Conservation (phyloP, 352 stramenopile genomes). For the Phytophthora idaei region DNA sequence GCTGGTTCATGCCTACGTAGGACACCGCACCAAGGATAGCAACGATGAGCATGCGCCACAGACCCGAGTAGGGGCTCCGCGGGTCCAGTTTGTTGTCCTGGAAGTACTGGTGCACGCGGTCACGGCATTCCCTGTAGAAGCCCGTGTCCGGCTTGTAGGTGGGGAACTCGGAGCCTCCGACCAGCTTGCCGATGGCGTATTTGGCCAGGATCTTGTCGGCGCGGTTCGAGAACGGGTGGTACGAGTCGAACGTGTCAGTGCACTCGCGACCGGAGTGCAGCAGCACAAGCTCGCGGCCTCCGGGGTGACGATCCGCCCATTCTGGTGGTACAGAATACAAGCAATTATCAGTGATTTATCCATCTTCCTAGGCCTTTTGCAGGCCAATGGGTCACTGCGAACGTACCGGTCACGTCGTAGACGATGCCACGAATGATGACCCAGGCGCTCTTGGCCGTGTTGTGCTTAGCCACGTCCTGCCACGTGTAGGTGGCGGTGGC, state of each 20-base stretch:
- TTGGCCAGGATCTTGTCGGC: constrained; percentile 84
- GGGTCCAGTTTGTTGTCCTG: constrained; percentile 90
- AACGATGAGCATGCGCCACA: constrained; percentile 90
- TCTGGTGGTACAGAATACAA: constrained; percentile 34
- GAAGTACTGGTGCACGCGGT: constrained; percentile 90
- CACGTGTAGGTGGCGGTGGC: constrained; percentile 82
- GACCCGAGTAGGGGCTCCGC: constrained; percentile 73
- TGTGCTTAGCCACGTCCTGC: constrained; percentile 95
- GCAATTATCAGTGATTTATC: constrained; percentile 1
- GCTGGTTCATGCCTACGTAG: constrained; percentile 81
- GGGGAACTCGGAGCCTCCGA: constrained; percentile 85
- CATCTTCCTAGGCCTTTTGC: neutral
- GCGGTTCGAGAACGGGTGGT: constrained; percentile 88
- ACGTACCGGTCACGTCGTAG: constrained; percentile 93
- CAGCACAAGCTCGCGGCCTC: constrained; percentile 80
- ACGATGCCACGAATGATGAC: constrained; percentile 94
- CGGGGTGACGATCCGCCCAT: constrained; percentile 86
- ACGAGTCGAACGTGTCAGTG: constrained; percentile 92
- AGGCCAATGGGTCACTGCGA: neutral
- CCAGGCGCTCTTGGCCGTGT: constrained; percentile 95
- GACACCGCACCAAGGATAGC: constrained; percentile 62
- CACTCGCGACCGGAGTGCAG: constrained; percentile 84
- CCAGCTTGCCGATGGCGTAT: constrained; percentile 86
- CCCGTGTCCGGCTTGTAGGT: constrained; percentile 91
- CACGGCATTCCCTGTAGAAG: constrained; percentile 90